Evolutionary conservation across 257 asterid species (phyloP).

Genomic region (Solanum microdontum): DNA sequence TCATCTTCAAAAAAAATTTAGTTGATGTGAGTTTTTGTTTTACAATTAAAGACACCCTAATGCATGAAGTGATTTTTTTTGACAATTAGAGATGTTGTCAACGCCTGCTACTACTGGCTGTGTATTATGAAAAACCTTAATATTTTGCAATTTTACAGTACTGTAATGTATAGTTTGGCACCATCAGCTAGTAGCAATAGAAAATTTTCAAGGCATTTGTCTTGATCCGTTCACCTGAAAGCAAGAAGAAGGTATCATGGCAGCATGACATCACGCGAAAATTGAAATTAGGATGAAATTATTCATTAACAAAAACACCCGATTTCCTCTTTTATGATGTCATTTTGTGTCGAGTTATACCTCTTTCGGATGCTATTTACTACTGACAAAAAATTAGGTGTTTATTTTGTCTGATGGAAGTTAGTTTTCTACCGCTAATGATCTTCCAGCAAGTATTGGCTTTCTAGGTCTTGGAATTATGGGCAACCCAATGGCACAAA

Average conservation of each 20-base stretch:
- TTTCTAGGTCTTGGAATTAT: constrained; percentile 91
- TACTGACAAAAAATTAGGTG: neutral
- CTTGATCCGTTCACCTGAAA: neutral
- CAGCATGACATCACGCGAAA: neutral
- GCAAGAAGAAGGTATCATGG: neutral
- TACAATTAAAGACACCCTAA: too few relatives aligned
- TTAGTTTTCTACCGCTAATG: constrained; percentile 29
- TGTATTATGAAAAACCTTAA: neutral
- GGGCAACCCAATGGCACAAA: constrained; percentile 92
- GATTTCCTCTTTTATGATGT: neutral
- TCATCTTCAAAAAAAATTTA: too few relatives aligned
- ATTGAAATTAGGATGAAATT: neutral
- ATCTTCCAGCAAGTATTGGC: constrained; percentile 45
- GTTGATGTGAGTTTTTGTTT: too few relatives aligned
- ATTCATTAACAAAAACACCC: neutral
- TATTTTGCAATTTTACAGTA: neutral
- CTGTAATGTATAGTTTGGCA: neutral
- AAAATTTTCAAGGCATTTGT: neutral
- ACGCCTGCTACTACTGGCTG: neutral
- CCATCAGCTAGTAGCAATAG: neutral
- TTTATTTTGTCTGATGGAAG: neutral
- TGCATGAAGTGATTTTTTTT: too few relatives aligned
- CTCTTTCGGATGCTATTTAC: neutral
- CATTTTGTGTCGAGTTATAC: too few relatives aligned
- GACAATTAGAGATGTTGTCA: too few relatives aligned